Conservation (phyloP, 345 rosid species). For the Populus davidiana region DNA sequence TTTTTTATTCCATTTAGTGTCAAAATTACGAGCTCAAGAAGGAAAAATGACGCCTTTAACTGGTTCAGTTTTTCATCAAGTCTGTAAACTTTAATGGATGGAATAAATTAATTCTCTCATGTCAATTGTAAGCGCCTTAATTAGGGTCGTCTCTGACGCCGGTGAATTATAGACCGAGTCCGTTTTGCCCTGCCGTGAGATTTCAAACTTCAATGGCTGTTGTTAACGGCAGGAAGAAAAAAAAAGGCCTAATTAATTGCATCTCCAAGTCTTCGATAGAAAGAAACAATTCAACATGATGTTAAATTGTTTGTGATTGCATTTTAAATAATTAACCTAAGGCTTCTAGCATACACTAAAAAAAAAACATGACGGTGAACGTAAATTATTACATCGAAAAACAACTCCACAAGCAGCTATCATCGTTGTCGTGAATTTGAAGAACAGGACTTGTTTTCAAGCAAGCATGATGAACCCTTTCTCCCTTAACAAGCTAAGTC, state of each 20-base stretch:
- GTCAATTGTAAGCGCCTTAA: not conserved
- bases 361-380: not conserved
- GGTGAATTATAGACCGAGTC: not conserved
- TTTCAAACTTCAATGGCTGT: not conserved
- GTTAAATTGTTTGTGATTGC: no score
- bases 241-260: no score
- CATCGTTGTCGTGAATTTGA: not conserved
- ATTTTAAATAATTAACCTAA: no score
- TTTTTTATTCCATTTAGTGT: not conserved
- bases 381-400: not conserved
- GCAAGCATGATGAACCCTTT: not conserved
- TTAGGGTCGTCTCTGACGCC: not conserved
- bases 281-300: no score
- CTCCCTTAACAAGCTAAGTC: not conserved
- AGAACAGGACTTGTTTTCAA: not conserved
- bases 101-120: no score
- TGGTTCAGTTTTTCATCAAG: not conserved
- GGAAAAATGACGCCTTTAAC: not conserved
- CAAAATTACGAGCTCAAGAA: not conserved
- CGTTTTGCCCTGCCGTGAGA: not conserved
- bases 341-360: not conserved
- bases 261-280: no score
- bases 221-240: not conserved
- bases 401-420: constrained; percentile 1
- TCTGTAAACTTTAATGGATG: not conserved